A percentile compares a stretch with the other conserved stretches of the same genome.
These are phyloP conservation scores for Beauveria australis DNA, from an alignment of 2,329 filamentous ascomycete genomes.

Conservation along the genomic window DNA sequence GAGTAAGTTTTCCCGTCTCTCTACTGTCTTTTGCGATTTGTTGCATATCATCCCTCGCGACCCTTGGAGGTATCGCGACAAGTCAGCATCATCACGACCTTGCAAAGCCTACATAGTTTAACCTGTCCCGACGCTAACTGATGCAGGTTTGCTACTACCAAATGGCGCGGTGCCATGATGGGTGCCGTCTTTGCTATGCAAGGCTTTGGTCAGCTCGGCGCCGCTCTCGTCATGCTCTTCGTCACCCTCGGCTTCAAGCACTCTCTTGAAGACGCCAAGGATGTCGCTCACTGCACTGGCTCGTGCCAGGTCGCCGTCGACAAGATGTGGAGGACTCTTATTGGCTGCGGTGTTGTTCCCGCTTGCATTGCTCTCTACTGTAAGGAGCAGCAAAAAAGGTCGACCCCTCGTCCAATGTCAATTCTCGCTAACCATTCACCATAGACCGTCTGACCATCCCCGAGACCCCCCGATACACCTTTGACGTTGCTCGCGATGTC, in stretches of 20 bases:
- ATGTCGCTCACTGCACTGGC: constrained; percentile 44
- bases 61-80: no score
- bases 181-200: constrained; percentile 82
- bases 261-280: constrained; percentile 44
- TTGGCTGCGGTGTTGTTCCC: constrained; percentile 74
- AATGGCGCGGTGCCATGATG: constrained; percentile 84
- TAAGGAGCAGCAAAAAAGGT: constrained; percentile 17
- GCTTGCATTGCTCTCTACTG: constrained; percentile 76
- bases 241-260: constrained; percentile 63
- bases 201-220: constrained; percentile 70
- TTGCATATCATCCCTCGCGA: no score
- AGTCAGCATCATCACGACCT: accelerated
- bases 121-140: no score
- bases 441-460: constrained; percentile 65
- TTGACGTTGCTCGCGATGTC: constrained; percentile 68
- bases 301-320: constrained; percentile 47
- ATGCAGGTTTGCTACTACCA: constrained; percentile 60
- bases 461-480: constrained; percentile 82
- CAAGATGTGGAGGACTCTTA: constrained; percentile 79
- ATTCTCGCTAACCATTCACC: not conserved
- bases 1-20: constrained; percentile 41
- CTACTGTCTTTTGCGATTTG: no score
- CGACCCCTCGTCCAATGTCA: not conserved
- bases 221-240: constrained; percentile 69
- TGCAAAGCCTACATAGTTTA: no score